Evolutionary conservation across 495 filamentous ascomycete genomes (phyloP), one percentile per base, ranked within the genome.

Genomic region (Annulohypoxylon stygium): DNA sequence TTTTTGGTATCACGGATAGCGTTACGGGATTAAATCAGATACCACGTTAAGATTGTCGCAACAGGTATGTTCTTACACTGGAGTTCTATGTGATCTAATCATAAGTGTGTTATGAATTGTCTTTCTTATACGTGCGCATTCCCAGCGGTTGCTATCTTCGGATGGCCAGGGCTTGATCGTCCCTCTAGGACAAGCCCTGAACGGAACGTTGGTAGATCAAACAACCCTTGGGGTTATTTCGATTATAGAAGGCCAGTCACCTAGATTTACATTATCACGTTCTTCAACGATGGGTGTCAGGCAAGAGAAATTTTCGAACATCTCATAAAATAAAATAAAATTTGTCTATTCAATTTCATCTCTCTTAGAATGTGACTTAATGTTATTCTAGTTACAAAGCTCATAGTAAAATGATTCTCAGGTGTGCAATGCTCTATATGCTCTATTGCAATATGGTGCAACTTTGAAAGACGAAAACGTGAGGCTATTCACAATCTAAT

Each of bases 261-360:
- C 83, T 86, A 78, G 82, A 78, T 79, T 78, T 76, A 74, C 60
- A 47, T 69, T 64, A 81, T 77, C 79, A 71, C 79, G 71, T 79
- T 83, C 80, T 79, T 79, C 82, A 83, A 80, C 81, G 65, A 80
- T 91, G 90, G 86, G 81, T 86, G 83, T 82, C 81, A 84, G 88
- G 91, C 90, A 91, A 90, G 89, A 92, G 89, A 92, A 92, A 86
- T 77, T 84, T 85, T 89, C 86, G 88, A 79, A 91, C 85, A 92
- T 12, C 51, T 47, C 41, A 59, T 58, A 58, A 34, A 26, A 30
- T 26, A 20, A 14, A 20, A 39, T 41, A 9, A 26, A 23, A 3
- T 25, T 30, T 11, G 10, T 58, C 2, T 58, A 16, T 36, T 36
- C 7, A 57, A 57, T 57, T 36, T n/a, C 14, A 20, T 23, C 14